A percentile compares a stretch with the other conserved stretches of the same genome.
Evolutionary conservation across 106 monocot species (phyloP).

Genomic region (Amphibolis antarctica): DNA sequence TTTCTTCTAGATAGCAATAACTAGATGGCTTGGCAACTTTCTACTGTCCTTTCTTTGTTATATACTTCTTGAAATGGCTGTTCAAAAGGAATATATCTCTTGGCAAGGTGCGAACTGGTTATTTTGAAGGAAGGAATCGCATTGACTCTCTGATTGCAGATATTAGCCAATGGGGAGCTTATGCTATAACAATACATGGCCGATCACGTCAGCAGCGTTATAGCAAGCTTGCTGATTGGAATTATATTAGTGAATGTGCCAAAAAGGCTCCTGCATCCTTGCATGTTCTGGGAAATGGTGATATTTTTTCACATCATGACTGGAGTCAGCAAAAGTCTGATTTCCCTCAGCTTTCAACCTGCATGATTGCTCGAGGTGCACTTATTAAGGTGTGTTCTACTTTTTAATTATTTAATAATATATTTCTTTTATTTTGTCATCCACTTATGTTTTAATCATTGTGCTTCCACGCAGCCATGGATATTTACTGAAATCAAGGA

Average conservation of each 20-base stretch:
- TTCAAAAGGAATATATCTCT: constrained; percentile 2
- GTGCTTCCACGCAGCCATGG: constrained; percentile 53
- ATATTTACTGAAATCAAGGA: constrained; percentile 95
- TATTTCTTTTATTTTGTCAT: background rate
- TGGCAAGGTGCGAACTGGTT: constrained; percentile 65
- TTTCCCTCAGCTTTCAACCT: constrained; percentile 53
- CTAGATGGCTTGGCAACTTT: too few species aligned
- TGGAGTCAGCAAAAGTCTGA: constrained; percentile 54
- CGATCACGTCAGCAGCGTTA: constrained; percentile 90
- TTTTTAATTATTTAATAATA: background rate
- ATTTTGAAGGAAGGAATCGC: constrained; percentile 81
- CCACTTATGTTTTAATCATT: background rate
- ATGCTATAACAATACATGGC: constrained; percentile 80
- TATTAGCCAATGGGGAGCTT: constrained; percentile 64
- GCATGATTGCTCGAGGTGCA: constrained; percentile 85
- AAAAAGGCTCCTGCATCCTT: constrained; percentile 46
- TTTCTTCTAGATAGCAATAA: too few species aligned
- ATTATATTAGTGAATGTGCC: constrained; percentile 78
- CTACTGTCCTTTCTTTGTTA: too few species aligned
- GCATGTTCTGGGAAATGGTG: constrained; percentile 85
- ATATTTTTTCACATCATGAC: constrained; percentile 71
- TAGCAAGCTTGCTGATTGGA: constrained; percentile 93
- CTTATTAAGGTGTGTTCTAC: constrained; percentile 56
- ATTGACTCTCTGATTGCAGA: constrained; percentile 70
- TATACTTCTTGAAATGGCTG: too few species aligned